These are phyloP conservation scores for Hagleromyces aurorensis DNA, from an alignment of 805 yeast species.

Conservation along the genomic window DNA sequence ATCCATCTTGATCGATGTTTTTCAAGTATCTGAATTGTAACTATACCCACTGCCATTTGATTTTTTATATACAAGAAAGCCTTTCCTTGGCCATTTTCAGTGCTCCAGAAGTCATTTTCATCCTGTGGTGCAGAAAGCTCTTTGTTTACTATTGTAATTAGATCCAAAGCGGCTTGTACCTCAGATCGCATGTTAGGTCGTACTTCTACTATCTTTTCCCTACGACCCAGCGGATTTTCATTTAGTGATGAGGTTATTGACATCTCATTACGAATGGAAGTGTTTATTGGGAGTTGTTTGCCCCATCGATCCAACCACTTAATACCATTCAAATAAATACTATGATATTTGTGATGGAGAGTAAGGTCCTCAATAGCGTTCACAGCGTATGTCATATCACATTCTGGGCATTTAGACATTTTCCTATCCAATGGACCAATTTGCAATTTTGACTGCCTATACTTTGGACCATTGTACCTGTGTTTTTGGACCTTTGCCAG, in stretches of 20 bases:
- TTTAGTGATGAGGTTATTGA: slow-evolving; percentile 6
- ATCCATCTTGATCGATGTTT: slow-evolving; percentile 49
- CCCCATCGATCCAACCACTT: slow-evolving; percentile 40
- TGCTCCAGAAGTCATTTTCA: slow-evolving; percentile 36
- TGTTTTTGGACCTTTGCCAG: background rate
- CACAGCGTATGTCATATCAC: slow-evolving; percentile 24
- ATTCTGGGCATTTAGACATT: slow-evolving; percentile 18
- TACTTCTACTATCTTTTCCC: slow-evolving; percentile 33
- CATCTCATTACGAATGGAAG: background rate
- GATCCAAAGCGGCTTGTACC: slow-evolving; percentile 31
- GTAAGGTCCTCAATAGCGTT: slow-evolving; percentile 13
- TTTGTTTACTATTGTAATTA: slow-evolving; percentile 47
- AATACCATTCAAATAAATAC: slow-evolving; percentile 40
- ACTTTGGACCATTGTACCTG: slow-evolving; percentile 6
- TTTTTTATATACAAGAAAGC: slow-evolving; percentile 44
- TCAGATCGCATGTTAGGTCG: slow-evolving; percentile 29
- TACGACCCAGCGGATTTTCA: background rate
- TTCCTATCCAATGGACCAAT: slow-evolving; percentile 8
- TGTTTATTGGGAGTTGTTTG: slow-evolving; percentile 6
- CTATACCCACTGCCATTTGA: slow-evolving; percentile 45
- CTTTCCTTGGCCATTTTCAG: slow-evolving; percentile 28
- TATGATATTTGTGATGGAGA: slow-evolving; percentile 46
- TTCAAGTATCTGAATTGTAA: slow-evolving; percentile 40
- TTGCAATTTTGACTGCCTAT: slow-evolving; percentile 16
- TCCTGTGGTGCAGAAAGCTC: slow-evolving; percentile 53